A percentile compares a stretch with the other conserved stretches of the same genome.
Conservation (phyloP, 345 rosid genomes). For the Turnera subulata region DNA sequence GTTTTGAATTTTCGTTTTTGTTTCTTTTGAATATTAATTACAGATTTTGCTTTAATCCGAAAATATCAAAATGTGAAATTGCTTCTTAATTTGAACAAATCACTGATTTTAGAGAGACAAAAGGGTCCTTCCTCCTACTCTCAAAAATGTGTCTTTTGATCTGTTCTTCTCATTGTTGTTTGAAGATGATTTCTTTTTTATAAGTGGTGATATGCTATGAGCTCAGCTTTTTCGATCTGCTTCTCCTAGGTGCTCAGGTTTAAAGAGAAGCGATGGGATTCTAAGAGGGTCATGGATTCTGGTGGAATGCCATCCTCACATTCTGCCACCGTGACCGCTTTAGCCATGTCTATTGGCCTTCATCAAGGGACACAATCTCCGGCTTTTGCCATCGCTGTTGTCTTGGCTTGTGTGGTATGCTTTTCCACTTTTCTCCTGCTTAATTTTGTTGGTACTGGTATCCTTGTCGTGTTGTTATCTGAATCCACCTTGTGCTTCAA, state of each 20-base stretch:
- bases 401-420: slow-evolving; percentile 84
- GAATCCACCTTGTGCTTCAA: background rate
- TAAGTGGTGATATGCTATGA: background rate
- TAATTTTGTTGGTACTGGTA: background rate
- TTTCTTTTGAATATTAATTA: too few species aligned
- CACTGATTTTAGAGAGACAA: too few species aligned
- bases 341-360: slow-evolving; percentile 74
- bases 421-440: slow-evolving; percentile 7
- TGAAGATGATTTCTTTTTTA: too few species aligned
- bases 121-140: too few species aligned
- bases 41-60: too few species aligned
- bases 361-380: slow-evolving; percentile 74
- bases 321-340: slow-evolving; percentile 90
- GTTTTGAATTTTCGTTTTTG: too few species aligned
- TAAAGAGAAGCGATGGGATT: slow-evolving; percentile 95
- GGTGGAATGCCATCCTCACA: slow-evolving; percentile 99
- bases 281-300: slow-evolving; percentile 73
- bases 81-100: too few species aligned
- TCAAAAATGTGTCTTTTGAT: too few species aligned
- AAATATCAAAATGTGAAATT: too few species aligned
- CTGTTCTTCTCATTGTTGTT: too few species aligned
- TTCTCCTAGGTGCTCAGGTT: slow-evolving; percentile 65
- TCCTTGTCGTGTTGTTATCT: background rate
- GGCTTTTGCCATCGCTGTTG: slow-evolving; percentile 79
- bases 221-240: background rate